These are phyloP conservation scores for Polysphondylium violaceum DNA, from an alignment of 78 protist genomes.

Conservation along the genomic window DNA sequence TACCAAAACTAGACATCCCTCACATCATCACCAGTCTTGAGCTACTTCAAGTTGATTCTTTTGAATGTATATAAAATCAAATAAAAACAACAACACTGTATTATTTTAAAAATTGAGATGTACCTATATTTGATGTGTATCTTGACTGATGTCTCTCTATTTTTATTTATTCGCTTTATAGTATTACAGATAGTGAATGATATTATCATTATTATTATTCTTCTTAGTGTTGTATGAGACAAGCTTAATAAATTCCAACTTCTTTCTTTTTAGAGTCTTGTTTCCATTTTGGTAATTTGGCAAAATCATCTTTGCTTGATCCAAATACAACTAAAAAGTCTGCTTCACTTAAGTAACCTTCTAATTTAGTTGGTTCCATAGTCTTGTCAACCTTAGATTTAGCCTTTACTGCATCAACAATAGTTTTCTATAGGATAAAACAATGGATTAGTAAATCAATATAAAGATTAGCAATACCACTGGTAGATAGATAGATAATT, in stretches of 20 bases:
- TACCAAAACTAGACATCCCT: too few species aligned
- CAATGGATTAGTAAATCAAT: background rate
- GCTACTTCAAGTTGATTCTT: too few species aligned
- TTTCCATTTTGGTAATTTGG: slow-evolving; percentile 74
- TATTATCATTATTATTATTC: too few species aligned
- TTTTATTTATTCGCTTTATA: too few species aligned
- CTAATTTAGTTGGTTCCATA: slow-evolving; percentile 68
- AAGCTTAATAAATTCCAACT: slow-evolving; percentile 51
- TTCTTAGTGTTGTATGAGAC: too few species aligned
- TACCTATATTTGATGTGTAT: too few species aligned
- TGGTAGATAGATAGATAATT: background rate
- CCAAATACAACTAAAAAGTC: slow-evolving; percentile 42
- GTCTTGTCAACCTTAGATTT: slow-evolving; percentile 66
- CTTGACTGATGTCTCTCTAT: too few species aligned
- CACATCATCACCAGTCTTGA: too few species aligned
- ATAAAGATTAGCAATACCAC: background rate
- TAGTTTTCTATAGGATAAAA: background rate
- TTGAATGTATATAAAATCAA: too few species aligned
- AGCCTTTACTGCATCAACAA: slow-evolving; percentile 68
- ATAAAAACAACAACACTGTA: too few species aligned
- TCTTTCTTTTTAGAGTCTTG: slow-evolving; percentile 72
- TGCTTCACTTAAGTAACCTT: slow-evolving; percentile 28
- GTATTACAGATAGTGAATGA: too few species aligned
- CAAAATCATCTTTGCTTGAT: slow-evolving; percentile 3
- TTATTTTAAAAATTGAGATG: too few species aligned